phyloP scores from a whole-genome alignment of 768 basidiomycete genomes.

The Suillus paluster region DNA sequence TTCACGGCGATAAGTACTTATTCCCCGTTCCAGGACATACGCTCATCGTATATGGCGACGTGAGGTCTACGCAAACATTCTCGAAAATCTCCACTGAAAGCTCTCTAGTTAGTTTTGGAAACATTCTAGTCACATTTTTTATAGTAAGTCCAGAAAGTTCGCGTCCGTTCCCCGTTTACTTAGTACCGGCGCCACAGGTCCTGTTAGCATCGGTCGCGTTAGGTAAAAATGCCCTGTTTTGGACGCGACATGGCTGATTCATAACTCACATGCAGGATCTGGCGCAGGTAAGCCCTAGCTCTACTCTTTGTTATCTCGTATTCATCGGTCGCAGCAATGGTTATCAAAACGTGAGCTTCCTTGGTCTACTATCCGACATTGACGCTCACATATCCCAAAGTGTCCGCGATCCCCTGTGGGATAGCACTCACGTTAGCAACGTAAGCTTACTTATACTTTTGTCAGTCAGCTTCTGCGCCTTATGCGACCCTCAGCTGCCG shows the following conservation, averaged over 20 bases:
- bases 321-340: constrained; percentile 31
- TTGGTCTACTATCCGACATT: not conserved
- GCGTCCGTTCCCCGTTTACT: not conserved
- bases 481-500: constrained; percentile 25
- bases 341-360: constrained; percentile 33
- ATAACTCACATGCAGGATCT: constrained; percentile 23
- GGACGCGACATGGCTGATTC: not conserved
- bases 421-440: constrained; percentile 35
- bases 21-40: constrained; percentile 30
- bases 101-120: constrained; percentile 36
- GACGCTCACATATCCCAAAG: constrained; percentile 13
- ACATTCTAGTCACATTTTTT: constrained; percentile 31
- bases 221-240: constrained; percentile 17
- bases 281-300: constrained; percentile 28
- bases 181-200: constrained; percentile 17
- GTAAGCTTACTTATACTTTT: constrained; percentile 23
- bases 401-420: constrained; percentile 36
- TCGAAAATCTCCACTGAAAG: not conserved
- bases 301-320: not conserved
- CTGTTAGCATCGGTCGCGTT: constrained; percentile 32
- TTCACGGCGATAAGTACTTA: not conserved
- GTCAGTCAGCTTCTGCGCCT: not conserved
- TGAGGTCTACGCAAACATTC: constrained; percentile 19
- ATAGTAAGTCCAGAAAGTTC: constrained; percentile 29
- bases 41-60: constrained; percentile 43